Percentiles rank a stretch among this genome's conserved stretches.
Evolutionary conservation across 2,329 filamentous ascomycete genomes (phyloP).

Genomic region (Dactylella cylindrospora): DNA sequence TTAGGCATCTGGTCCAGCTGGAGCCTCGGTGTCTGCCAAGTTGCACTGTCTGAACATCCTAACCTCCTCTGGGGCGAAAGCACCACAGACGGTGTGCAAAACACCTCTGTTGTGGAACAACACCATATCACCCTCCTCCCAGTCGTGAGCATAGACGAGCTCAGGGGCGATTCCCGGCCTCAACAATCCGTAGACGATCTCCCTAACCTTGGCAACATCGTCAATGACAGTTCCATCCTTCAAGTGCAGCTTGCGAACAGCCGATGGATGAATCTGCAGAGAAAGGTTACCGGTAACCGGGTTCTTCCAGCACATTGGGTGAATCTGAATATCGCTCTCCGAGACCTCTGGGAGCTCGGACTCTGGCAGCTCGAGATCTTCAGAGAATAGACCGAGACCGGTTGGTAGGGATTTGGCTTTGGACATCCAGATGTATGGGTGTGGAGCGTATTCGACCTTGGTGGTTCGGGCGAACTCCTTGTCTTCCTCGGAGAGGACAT

Average conservation of each 20-base stretch:
- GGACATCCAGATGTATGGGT: conserved; percentile 82
- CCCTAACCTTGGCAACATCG: conserved; percentile 66
- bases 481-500: conserved; percentile 65
- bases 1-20: conserved; percentile 56
- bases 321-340: conserved; percentile 66
- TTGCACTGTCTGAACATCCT: conserved; percentile 77
- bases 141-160: conserved; percentile 72
- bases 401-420: conserved; percentile 65
- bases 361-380: conserved; percentile 63
- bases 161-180: conserved; percentile 69
- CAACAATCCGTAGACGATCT: conserved; percentile 71
- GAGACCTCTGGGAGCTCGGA: conserved; percentile 67
- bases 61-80: conserved; percentile 72
- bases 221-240: conserved; percentile 69
- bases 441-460: conserved; percentile 72
- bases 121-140: conserved; percentile 74
- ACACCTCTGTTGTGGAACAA: conserved; percentile 77
- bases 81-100: conserved; percentile 73
- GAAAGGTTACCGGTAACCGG: conserved; percentile 69
- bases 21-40: conserved; percentile 65
- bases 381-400: conserved; percentile 70
- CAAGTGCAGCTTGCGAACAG: conserved; percentile 68
- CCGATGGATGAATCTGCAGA: conserved; percentile 72
- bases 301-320: conserved; percentile 78
- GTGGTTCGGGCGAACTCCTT: conserved; percentile 68